Evolutionary conservation across 768 basidiomycete genomes (phyloP), one percentile per base, ranked within the genome.

Genomic region (Amyloporia xantha): DNA sequence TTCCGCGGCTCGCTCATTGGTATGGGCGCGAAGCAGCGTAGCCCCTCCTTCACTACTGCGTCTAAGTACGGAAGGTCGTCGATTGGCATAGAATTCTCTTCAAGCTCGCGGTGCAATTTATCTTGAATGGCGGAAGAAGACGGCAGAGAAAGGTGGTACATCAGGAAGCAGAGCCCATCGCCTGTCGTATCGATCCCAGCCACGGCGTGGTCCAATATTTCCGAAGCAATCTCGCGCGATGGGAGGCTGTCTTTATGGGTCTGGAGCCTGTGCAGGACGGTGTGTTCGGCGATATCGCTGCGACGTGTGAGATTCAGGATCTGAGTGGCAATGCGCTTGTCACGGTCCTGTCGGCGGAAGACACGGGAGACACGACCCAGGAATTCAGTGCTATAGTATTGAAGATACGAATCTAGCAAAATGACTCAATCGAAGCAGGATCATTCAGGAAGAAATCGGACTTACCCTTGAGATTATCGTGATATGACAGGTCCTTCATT

Each of bases 1-100:
- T 77, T 80, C 72, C 98, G 97, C 20, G 96, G 96, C 28, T 98
- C 91, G 36, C 55, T 48, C 95, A 98, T 98, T 23, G 90, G 87
- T 36, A 98, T 94, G 5, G 96, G 94, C 42, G 94, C 92, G 65
- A 86, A 85, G 50, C 91, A 70, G 24, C 96, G 79, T 65, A 98
- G 73, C 56, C 88, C 89, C 71, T 98, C 96, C 68, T 92, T 94
- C 54, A 97, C 86, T 49, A 91, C 82, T 1, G 96, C 95, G 59
- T 81, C 80, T 36, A 96, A 75, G 64, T 97, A 99, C 17, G 84
- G 78, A 91, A 96, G 95, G 53, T 89, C 71, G 49, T 96, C 93
- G 54, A 97, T 61, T 75, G 86, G 76, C 46, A 94, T 92, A 52
- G 94, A 61, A 49, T 74, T 76, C 27, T 87, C 78, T 40, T 27